Conservation (phyloP, 2,329 filamentous ascomycete genomes). For the Neofusicoccum cordaticola region DNA sequence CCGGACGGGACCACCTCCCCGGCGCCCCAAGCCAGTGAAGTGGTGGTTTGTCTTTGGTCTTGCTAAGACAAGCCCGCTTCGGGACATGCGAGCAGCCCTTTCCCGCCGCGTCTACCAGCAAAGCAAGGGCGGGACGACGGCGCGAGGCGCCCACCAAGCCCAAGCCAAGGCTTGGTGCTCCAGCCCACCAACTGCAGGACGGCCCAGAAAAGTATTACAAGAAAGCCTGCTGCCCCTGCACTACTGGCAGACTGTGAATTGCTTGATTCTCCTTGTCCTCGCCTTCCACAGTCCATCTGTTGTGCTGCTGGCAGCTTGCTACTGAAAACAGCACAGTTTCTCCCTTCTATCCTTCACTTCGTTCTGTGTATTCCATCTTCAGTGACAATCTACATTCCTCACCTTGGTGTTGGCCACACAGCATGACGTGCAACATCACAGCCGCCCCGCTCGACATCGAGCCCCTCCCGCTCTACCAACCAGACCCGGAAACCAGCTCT, state of each 20-base stretch:
- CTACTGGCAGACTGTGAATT: background rate
- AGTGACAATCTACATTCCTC: background rate
- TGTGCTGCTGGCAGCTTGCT: conserved; percentile 6
- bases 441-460: conserved; percentile 26
- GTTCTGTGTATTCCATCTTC: background rate
- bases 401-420: background rate
- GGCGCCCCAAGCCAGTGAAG: background rate
- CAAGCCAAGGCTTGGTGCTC: conserved; percentile 19
- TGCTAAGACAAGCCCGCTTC: background rate
- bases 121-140: background rate
- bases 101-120: background rate
- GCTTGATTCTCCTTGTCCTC: background rate
- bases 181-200: conserved; percentile 16
- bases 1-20: background rate
- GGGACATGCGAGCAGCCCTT: background rate
- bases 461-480: conserved; percentile 31
- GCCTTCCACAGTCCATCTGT: background rate
- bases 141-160: background rate
- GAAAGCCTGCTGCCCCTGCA: conserved; percentile 2
- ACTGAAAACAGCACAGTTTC: no score
- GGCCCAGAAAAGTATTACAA: conserved; percentile 16
- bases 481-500: conserved; percentile 65
- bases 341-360: background rate
- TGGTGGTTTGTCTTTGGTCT: background rate
- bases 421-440: conserved; percentile 29